Base-by-base conservation (phyloP, 371 early-diverging fungal species). In the Rhizomucor miehei region DNA sequence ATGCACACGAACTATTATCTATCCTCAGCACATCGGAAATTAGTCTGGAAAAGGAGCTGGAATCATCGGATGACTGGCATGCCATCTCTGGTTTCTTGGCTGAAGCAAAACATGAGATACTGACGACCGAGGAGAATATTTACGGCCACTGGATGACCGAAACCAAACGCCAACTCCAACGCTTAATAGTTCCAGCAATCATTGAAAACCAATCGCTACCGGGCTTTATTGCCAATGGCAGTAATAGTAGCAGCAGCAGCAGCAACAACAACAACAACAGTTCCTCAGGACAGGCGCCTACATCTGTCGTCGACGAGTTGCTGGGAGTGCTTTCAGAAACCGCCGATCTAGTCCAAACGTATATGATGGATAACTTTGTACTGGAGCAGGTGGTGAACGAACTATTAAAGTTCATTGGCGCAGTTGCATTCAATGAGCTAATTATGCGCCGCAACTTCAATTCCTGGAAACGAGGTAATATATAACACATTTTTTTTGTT, bases 401-500 rank as follows among this genome's bases (percentile, higher is more conserved):
- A 71, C 68, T 96, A 47, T 66, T 96, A 53, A 87, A 92, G 59
- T 85, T 87, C 44, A 85, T 94, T 54, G 93, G 95, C 25, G 89
- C 91, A n/a, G 80, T 85, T 1, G 86, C 90, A 0, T 95, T 95
- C 75, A 97, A 97, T 78, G 89, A 93, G 62, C 60, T 97, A 56
- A 75, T 97, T 52, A 90, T 90, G 89, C 80, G 86, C 17, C 79
- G 86, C 46, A 87, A 88, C 78, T 88, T 86, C 55, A 86, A 86
- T 65, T 84, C 88, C 17, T 88, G 90, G 89, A 88, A 89, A 66
- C 84, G 90, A 57, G 87, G 87, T 68, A 51, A n/a, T n/a, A n/a
- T n/a, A n/a, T n/a, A n/a, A n/a, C 20, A 12, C 9, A 39, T 41
- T 19, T 17, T n/a, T 5, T 14, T 10, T 13, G 25, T n/a, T n/a